Percentiles rank a stretch among this genome's conserved stretches.
These are phyloP conservation scores for Epichloe sibirici DNA, from an alignment of 2,329 filamentous ascomycete species.

Conservation along the genomic window DNA sequence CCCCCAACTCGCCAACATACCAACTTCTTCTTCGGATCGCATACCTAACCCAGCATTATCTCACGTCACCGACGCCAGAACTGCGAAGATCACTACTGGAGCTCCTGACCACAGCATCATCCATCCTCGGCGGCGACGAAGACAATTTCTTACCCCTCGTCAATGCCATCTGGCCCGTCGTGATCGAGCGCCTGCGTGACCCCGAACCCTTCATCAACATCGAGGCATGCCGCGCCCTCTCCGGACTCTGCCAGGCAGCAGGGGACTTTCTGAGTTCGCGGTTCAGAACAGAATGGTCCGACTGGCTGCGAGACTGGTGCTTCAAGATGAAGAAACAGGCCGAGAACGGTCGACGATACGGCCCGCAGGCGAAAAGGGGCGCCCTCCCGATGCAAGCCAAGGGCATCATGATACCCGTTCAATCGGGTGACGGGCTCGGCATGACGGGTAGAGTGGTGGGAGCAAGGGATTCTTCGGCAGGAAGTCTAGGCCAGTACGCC, in stretches of 20 bases:
- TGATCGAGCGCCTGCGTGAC: constrained; percentile 57
- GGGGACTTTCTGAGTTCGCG: constrained; percentile 72
- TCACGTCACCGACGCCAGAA: constrained; percentile 71
- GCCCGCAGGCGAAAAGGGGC: not conserved
- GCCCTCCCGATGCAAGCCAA: not conserved
- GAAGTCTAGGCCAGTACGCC: constrained; percentile 44
- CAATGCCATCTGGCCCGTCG: constrained; percentile 81
- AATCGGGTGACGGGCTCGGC: constrained; percentile 13
- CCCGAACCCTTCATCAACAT: constrained; percentile 55
- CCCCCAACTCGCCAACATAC: constrained; percentile 67
- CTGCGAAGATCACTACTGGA: constrained; percentile 68
- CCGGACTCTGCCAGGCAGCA: constrained; percentile 55
- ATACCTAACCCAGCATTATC: constrained; percentile 75
- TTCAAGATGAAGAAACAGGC: constrained; percentile 29
- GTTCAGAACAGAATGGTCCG: constrained; percentile 60
- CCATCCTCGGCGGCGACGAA: constrained; percentile 63
- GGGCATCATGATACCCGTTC: constrained; percentile 22
- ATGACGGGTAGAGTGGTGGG: constrained; percentile 8
- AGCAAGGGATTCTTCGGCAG: constrained; percentile 9
- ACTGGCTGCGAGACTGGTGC: constrained; percentile 39
- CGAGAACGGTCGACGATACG: constrained; percentile 10
- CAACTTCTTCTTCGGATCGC: constrained; percentile 72
- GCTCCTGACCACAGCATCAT: constrained; percentile 60
- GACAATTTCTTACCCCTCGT: constrained; percentile 78
- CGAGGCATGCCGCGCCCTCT: constrained; percentile 57